These are phyloP conservation scores for Bruguiera gymnorhiza DNA, from an alignment of 345 rosid genomes.

Conservation along the genomic window DNA sequence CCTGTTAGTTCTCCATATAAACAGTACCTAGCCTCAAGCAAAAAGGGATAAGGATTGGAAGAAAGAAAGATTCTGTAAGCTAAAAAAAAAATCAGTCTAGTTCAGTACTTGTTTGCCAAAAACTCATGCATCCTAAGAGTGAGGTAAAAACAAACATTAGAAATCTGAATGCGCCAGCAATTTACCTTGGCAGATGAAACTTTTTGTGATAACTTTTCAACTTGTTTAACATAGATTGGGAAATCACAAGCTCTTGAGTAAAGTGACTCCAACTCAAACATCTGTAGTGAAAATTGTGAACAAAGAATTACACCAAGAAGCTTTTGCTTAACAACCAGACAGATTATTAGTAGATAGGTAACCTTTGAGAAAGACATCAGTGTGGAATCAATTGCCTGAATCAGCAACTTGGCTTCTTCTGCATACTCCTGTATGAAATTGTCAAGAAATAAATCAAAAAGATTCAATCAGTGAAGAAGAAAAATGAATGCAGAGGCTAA, in stretches of 20 bases:
- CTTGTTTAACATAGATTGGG: conserved; percentile 52
- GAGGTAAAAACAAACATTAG: not conserved
- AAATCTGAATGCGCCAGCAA: conserved; percentile 4
- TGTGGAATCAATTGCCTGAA: conserved; percentile 49
- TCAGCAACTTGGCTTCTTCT: conserved; percentile 59
- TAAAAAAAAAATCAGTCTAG: not conserved
- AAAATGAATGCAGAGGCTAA: conserved; percentile 9
- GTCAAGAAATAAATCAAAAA: conserved; percentile 2
- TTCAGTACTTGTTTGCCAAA: not conserved
- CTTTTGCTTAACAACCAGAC: too few relatives aligned
- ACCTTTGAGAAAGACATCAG: conserved; percentile 55
- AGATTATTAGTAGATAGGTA: not conserved
- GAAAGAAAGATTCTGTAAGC: too few relatives aligned
- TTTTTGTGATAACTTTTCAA: conserved; percentile 49
- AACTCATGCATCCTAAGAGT: not conserved
- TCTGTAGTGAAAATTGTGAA: conserved; percentile 35
- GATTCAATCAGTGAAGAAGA: conserved; percentile 5
- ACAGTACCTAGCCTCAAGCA: too few relatives aligned
- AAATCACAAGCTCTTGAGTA: conserved; percentile 49
- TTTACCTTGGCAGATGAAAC: conserved; percentile 64
- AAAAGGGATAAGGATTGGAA: too few relatives aligned
- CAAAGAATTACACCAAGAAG: conserved; percentile 6
- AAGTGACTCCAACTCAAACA: conserved; percentile 61
- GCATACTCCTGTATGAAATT: conserved; percentile 49
- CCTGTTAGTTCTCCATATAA: too few relatives aligned